Percentiles rank a stretch among this genome's conserved stretches.
Conservation (phyloP, 2,329 filamentous ascomycete species). For the Hirsutella minnesotensis region DNA sequence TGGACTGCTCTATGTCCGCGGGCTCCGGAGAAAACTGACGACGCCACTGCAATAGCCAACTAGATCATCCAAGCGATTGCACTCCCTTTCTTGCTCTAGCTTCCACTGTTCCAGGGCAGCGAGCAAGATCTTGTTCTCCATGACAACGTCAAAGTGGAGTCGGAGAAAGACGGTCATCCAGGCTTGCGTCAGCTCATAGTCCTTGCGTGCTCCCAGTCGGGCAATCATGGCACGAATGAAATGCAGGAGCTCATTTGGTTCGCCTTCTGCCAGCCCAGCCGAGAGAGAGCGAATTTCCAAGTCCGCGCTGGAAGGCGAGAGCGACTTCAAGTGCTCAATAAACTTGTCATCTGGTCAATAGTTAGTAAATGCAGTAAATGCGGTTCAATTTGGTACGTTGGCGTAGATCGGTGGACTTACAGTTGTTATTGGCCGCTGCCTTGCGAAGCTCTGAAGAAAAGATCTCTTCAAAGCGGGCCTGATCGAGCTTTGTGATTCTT, state of each 20-base stretch:
- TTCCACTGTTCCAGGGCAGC: conserved; percentile 58
- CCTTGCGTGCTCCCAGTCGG: conserved; percentile 54
- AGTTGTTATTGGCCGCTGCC: conserved; percentile 45
- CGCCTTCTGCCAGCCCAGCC: conserved; percentile 26
- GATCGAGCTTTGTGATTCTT: conserved; percentile 58
- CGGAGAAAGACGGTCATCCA: conserved; percentile 95
- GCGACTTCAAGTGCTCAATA: conserved; percentile 64
- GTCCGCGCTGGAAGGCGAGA: conserved; percentile 78
- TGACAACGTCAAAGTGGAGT: conserved; percentile 54
- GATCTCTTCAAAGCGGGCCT: conserved; percentile 40
- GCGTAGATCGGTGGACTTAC: no score
- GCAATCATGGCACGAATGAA: conserved; percentile 75
- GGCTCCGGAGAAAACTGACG: conserved; percentile 64
- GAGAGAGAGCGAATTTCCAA: conserved; percentile 77
- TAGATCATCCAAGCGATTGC: conserved; percentile 57
- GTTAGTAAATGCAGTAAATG: background rate
- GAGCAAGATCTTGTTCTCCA: conserved; percentile 40
- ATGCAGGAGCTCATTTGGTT: conserved; percentile 58
- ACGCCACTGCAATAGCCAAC: conserved; percentile 85
- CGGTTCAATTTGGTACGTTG: no score
- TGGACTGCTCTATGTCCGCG: conserved; percentile 31
- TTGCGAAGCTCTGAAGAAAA: conserved; percentile 46
- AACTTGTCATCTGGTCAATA: conserved; percentile 46
- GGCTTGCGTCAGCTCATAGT: conserved; percentile 89
- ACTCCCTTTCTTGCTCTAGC: conserved; percentile 58